Evolutionary conservation across 108 stramenopile genomes (phyloP).

Genomic region (Fragilaria radians): DNA sequence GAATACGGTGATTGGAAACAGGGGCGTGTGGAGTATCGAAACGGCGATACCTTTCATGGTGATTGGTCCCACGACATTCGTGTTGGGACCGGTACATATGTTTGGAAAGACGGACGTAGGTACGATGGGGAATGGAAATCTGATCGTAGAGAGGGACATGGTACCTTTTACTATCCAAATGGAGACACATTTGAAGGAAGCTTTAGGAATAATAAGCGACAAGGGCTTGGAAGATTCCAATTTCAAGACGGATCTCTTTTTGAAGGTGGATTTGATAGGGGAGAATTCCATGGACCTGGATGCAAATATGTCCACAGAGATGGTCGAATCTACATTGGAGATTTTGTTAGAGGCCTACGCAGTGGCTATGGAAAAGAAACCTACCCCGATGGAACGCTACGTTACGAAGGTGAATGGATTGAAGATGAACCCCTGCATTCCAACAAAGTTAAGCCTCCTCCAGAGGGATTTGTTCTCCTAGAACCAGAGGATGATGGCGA

Average conservation of each 20-base stretch:
- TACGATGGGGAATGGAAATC: conserved; percentile 18
- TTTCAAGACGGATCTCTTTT: conserved; percentile 2
- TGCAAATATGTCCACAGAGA: no score
- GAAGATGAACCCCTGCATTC: no score
- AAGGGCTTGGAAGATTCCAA: conserved; percentile 5
- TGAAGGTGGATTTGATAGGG: no score
- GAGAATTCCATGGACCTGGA: conserved; percentile 51
- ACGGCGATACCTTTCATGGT: conserved; percentile 22
- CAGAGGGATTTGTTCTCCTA: no score
- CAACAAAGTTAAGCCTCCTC: no score
- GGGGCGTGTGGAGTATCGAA: conserved; percentile 12
- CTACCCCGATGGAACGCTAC: no score
- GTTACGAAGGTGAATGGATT: no score
- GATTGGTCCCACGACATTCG: conserved; percentile 23
- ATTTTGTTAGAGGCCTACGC: conserved; percentile 48
- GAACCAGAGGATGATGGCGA: no score
- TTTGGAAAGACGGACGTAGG: conserved; percentile 29
- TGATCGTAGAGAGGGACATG: conserved; percentile 25
- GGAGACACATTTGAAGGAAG: conserved; percentile 18
- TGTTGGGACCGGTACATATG: conserved; percentile 22
- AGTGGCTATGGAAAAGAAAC: no score
- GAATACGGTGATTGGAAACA: conserved; percentile 19
- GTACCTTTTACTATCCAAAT: conserved; percentile 26
- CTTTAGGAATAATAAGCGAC: conserved; percentile 14
- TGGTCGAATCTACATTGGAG: conserved; percentile 49